These are phyloP conservation scores for Isatis tinctoria DNA, from an alignment of 345 rosid genomes.

Conservation along the genomic window DNA sequence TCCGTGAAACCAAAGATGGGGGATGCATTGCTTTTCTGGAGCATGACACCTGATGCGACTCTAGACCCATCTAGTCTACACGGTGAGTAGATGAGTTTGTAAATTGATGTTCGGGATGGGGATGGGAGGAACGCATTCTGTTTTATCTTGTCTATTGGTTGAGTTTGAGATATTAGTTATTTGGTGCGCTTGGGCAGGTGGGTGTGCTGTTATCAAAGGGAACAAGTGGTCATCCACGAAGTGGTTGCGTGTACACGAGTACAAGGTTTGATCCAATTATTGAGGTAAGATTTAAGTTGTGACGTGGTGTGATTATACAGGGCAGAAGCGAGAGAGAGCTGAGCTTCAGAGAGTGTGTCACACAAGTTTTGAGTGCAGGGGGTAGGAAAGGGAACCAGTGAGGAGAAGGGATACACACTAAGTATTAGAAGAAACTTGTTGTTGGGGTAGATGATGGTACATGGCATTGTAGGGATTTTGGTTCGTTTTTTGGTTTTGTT, in stretches of 20 bases:
- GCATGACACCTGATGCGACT: slow-evolving; percentile 87
- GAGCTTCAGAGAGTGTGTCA: not conserved
- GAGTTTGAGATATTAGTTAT: not conserved
- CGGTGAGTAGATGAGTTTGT: slow-evolving; percentile 47
- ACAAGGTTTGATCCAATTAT: slow-evolving; percentile 39
- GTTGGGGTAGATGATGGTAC: not conserved
- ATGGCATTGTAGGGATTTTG: not conserved
- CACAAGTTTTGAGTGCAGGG: not conserved
- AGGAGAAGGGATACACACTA: not conserved
- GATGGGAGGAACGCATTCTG: not conserved
- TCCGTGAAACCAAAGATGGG: slow-evolving; percentile 93
- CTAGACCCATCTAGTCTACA: slow-evolving; percentile 83
- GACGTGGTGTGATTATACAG: not conserved
- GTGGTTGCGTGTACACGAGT: slow-evolving; percentile 85
- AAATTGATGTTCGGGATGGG: not conserved
- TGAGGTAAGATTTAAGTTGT: slow-evolving; percentile 10
- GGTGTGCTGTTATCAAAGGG: slow-evolving; percentile 88
- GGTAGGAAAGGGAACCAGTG: not conserved
- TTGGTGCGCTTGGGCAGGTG: slow-evolving; percentile 47
- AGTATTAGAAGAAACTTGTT: not conserved
- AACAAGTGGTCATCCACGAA: slow-evolving; percentile 98
- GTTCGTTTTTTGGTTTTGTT: not conserved
- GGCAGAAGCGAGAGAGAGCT: not conserved
- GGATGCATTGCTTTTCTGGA: slow-evolving; percentile 97
- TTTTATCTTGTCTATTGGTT: not conserved